phyloP scores from a whole-genome alignment of 306 rosid genomes.

The Calophaca sinica region DNA sequence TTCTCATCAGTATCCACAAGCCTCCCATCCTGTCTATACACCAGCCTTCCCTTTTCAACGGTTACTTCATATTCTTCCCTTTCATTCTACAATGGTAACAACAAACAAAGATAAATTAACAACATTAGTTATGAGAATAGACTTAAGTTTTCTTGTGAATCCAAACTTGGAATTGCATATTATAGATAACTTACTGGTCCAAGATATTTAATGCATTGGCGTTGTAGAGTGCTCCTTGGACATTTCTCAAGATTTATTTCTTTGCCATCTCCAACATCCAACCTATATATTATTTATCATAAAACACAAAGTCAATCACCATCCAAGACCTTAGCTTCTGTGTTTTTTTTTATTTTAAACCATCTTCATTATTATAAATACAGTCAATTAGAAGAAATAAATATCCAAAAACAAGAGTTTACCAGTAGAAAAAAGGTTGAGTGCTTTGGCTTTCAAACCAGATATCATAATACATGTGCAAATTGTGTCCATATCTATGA shows the following conservation, averaged over 20 bases:
- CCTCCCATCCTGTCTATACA: slow-evolving; percentile 56
- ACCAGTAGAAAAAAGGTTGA: slow-evolving; percentile 96
- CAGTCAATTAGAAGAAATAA: not conserved
- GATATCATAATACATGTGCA: slow-evolving; percentile 81
- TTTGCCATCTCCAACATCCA: slow-evolving; percentile 91
- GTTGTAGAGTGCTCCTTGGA: slow-evolving; percentile 66
- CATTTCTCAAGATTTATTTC: slow-evolving; percentile 74
- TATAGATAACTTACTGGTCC: slow-evolving; percentile 69
- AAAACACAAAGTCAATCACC: slow-evolving; percentile 27
- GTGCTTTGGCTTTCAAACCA: slow-evolving; percentile 85
- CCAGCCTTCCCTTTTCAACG: slow-evolving; percentile 71
- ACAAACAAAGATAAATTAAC: not conserved
- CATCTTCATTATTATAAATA: too few relatives aligned
- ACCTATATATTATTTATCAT: slow-evolving; percentile 55
- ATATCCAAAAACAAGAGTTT: slow-evolving; percentile 30
- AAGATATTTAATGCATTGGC: slow-evolving; percentile 86
- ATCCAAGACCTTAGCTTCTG: too few relatives aligned
- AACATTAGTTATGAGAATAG: not conserved
- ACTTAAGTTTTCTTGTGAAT: not conserved
- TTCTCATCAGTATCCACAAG: slow-evolving; percentile 65
- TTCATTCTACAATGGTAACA: slow-evolving; percentile 62
- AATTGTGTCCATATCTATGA: slow-evolving; percentile 93
- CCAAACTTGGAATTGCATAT: not conserved
- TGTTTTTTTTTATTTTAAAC: too few relatives aligned
- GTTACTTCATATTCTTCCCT: slow-evolving; percentile 80